Conservation (phyloP, 768 basidiomycete genomes). For the Jaapia argillacea region DNA sequence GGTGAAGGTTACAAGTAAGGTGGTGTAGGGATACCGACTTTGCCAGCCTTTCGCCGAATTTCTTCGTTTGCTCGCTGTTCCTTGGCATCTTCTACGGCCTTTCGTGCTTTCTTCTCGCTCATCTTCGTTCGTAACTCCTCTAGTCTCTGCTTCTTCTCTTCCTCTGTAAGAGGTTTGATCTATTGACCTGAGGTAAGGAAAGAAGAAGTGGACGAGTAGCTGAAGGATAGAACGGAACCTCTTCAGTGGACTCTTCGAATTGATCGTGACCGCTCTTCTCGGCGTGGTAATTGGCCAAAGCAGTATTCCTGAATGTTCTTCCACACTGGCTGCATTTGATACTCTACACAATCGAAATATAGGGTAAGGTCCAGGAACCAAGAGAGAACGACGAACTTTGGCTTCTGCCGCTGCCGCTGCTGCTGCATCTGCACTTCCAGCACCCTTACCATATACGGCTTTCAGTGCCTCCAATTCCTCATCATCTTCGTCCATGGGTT, state of each 20-base stretch:
- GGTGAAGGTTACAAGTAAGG: not conserved
- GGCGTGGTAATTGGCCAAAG: slow-evolving; percentile 86
- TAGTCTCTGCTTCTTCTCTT: slow-evolving; percentile 79
- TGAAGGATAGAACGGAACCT: slow-evolving; percentile 36
- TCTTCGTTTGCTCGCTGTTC: slow-evolving; percentile 68
- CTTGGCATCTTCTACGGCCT: slow-evolving; percentile 63
- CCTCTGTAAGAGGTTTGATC: slow-evolving; percentile 93
- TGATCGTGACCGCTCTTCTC: slow-evolving; percentile 93
- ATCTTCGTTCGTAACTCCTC: slow-evolving; percentile 73
- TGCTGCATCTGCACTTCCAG: slow-evolving; percentile 23
- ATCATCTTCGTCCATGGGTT: slow-evolving; percentile 49
- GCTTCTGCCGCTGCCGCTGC: slow-evolving; percentile 29
- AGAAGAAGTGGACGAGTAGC: not conserved
- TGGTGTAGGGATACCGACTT: slow-evolving; percentile 29
- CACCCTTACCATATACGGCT: slow-evolving; percentile 28
- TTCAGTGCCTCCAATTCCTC: slow-evolving; percentile 61
- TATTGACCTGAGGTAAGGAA: slow-evolving; percentile 15
- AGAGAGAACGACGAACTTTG: slow-evolving; percentile 32
- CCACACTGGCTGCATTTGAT: slow-evolving; percentile 80
- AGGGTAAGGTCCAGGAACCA: not conserved
- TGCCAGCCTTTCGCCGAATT: slow-evolving; percentile 78
- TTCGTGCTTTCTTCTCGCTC: slow-evolving; percentile 65
- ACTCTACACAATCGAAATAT: slow-evolving; percentile 33
- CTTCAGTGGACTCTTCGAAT: slow-evolving; percentile 93
- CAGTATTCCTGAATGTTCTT: slow-evolving; percentile 80